Evolutionary conservation across 1,284 basidiomycete species (phyloP), one percentile per base, ranked within the genome.

Genomic region (Laetiporus sulphureus): DNA sequence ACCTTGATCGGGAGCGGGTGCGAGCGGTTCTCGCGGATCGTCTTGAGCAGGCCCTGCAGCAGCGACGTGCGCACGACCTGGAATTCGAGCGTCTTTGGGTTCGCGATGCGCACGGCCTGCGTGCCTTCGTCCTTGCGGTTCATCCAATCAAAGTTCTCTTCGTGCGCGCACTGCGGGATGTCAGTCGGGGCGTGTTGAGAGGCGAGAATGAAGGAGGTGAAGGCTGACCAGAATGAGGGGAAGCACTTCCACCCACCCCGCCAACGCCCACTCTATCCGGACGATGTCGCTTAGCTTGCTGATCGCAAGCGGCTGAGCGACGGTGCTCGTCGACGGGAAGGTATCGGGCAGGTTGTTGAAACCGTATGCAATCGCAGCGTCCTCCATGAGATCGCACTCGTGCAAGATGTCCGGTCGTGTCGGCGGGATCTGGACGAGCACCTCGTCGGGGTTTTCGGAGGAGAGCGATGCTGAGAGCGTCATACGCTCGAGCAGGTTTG

Each of bases 361-460:
- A 1, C 96, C 96, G 59, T 94, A 97, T 0, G 92, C 95, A 49
- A 99, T 93, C 4, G 96, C 96, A 1, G 87, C 91, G 55, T 99
- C 95, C 61, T 99, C 95, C 84, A 99, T 91, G 56, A 99, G 77
- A 63, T 99, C 95, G 58, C 94, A 97, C 64, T 98, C 93, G 62
- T 99, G 96, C 45, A 99, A 70, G 51, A 99, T 96, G 60, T 99
- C 95, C 1, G 96, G 92, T 34, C 95, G 80, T 10, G 93, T 98
- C 22, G 88, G 75, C 2, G 95, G 95, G 25, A 99, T 77, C 30
- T 79, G 68, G 20, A 99, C 84, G 20, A 79, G 56, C 18, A 91
- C 65, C 54, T 86, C 80, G 52, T 91, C 85, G 0, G 72, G 50
- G 45, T 83, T 63, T 13, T 58, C 53, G 1, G 66, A 41, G 4